These are phyloP conservation scores for Fermentozyma sake DNA, from an alignment of 1,139 yeast genomes.

Conservation along the genomic window DNA sequence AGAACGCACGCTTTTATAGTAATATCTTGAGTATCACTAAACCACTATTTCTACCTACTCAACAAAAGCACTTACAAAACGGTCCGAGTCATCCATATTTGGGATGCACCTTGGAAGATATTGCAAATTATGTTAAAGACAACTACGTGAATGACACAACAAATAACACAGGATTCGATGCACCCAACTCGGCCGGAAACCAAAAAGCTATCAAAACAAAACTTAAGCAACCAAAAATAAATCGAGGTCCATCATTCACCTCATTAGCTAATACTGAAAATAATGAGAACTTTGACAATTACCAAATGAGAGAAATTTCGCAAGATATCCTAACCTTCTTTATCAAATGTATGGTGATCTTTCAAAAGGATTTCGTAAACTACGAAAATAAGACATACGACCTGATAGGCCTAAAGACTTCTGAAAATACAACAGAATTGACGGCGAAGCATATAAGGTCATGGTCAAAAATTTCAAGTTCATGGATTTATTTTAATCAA, in stretches of 20 bases:
- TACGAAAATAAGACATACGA: constrained; percentile 2
- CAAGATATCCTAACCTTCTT: constrained; percentile 28
- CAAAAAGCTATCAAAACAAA: constrained; percentile 7
- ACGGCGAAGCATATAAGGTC: constrained; percentile 2
- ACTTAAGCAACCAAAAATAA: constrained; percentile 7
- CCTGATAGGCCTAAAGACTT: too few relatives aligned
- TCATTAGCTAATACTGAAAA: constrained; percentile 3
- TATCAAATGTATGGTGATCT: constrained; percentile 18
- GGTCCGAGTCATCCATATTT: constrained; percentile 20
- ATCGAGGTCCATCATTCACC: constrained; percentile 5
- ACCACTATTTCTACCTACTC: constrained; percentile 23
- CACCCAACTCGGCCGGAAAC: background rate
- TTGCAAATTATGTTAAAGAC: constrained; percentile 24
- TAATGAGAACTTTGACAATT: constrained; percentile 23
- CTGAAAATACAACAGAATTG: background rate
- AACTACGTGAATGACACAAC: constrained; percentile 13
- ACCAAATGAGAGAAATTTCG: constrained; percentile 26
- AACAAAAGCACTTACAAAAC: constrained; percentile 14
- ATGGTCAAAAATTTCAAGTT: constrained; percentile 9
- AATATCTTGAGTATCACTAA: constrained; percentile 16
- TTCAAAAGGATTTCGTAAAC: constrained; percentile 18
- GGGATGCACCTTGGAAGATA: constrained; percentile 29
- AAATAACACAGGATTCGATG: background rate
- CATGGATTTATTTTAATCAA: constrained; percentile 32
- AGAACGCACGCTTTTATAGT: constrained; percentile 20